Conservation (phyloP, 2,329 filamentous ascomycete species). For the Sporothrix luriei region DNA sequence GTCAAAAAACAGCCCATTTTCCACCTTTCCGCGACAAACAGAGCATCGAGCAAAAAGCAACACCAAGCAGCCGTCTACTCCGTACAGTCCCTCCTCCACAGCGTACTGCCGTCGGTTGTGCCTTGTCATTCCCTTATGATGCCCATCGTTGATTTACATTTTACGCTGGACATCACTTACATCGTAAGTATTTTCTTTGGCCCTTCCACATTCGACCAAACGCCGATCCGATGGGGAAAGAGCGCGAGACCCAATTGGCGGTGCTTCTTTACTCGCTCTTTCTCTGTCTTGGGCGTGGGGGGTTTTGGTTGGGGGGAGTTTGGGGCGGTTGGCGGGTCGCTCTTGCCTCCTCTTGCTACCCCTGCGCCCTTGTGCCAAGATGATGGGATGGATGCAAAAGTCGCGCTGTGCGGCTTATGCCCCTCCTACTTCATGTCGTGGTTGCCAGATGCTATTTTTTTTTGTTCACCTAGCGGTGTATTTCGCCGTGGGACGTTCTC, state of each 20-base stretch:
- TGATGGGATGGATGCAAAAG: constrained; percentile 25
- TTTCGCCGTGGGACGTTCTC: constrained; percentile 3
- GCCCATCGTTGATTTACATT: no score
- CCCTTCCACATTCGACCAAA: background rate
- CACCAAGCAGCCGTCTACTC: background rate
- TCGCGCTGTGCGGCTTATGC: constrained; percentile 25
- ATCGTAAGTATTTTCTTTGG: no score
- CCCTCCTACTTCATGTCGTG: background rate
- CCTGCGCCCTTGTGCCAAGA: background rate
- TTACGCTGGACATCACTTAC: background rate
- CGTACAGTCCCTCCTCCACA: background rate
- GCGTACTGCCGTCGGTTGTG: background rate
- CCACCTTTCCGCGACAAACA: constrained; percentile 22
- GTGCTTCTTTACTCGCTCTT: constrained; percentile 25
- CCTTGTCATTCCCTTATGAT: background rate
- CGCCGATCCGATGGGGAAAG: constrained; percentile 4
- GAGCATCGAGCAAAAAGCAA: background rate
- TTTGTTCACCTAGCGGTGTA: constrained; percentile 24
- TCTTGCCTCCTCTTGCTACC: background rate
- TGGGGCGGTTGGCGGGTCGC: constrained; percentile 4
- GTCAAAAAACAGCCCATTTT: constrained; percentile 26
- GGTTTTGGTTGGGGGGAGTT: background rate
- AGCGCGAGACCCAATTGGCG: constrained; percentile 1
- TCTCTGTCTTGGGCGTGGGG: constrained; percentile 19
- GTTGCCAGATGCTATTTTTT: background rate